Evolutionary conservation across 306 rosid genomes (phyloP), one percentile per base, ranked within the genome.

Genomic region (Medicago arabica): DNA sequence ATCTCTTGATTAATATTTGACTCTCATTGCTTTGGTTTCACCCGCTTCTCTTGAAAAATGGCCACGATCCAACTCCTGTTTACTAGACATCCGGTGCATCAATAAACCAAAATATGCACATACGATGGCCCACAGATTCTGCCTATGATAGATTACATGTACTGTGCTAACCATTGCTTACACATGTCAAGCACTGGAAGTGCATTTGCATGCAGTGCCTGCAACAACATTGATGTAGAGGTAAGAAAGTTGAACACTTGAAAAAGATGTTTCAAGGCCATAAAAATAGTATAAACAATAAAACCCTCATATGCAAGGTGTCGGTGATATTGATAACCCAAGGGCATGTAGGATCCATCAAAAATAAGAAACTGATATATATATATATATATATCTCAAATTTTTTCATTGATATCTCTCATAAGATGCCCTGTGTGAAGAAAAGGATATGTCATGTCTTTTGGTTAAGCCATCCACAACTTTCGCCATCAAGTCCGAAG

Each of bases 131-230:
- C 39, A 39, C 50, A 43, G 43, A 23, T 50, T 57, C 74, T 64
- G 54, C 75, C 23, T 71, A 78, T 71, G 71, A 75, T 55, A 40
- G 40, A 51, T 83, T 87, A 95, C 98, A 95, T 92, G 85, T 89
- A 90, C 83, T 90, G 96, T 77, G 97, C 96, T 90, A 95, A 83
- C 98, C 98, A 95, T 71, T 95, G 98, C 85, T 95, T 95, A 84
- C 98, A 95, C 97, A 95, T 92, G 81, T 95, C 98, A 66, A 95
- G 96, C 80, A 95, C 98, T 1, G 97, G 96, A 80, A 92, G 98
- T 6, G 98, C 96, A 84, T 88, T 95, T 17, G 97, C 96, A 83
- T 95, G 98, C 69, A 92, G 82, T 64, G 97, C 98, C 98, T 95
- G 91, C 87, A 81, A 86, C 78, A 79, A 78, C 41, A 83, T 76